phyloP scores from a whole-genome alignment of 1,284 basidiomycete species.

The Puccinia brachypodii region DNA sequence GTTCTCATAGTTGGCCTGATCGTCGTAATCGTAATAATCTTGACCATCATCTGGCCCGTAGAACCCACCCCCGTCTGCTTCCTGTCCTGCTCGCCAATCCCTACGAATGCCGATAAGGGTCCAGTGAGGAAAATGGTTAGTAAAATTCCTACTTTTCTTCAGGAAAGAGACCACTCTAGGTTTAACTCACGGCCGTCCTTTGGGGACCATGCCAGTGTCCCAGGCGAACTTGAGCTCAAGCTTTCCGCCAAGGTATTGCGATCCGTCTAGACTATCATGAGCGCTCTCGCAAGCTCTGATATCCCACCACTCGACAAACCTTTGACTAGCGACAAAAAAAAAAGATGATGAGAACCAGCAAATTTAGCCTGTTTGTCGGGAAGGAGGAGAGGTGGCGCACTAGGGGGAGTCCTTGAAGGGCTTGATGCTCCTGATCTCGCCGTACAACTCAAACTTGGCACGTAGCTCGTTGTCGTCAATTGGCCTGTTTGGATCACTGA shows the following conservation, averaged over 20 bases:
- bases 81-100: conserved; percentile 47
- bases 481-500: conserved; percentile 68
- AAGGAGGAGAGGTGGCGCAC: conserved; percentile 60
- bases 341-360: not conserved
- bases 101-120: conserved; percentile 47
- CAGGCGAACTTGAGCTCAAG: conserved; percentile 87
- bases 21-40: conserved; percentile 48
- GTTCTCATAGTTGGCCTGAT: not conserved
- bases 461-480: conserved; percentile 81
- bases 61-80: conserved; percentile 6
- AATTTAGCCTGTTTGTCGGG: not conserved
- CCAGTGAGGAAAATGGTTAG: not conserved
- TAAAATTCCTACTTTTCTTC: not conserved
- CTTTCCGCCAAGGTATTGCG: conserved; percentile 76
- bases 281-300: conserved; percentile 75
- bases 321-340: conserved; percentile 63
- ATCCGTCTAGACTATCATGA: conserved; percentile 73
- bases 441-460: conserved; percentile 78
- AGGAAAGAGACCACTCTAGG: conserved; percentile 53
- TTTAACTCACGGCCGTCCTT: conserved; percentile 51
- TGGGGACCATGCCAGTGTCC: conserved; percentile 62
- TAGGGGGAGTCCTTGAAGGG: conserved; percentile 68
- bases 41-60: conserved; percentile 57
- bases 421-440: conserved; percentile 79
- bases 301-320: conserved; percentile 85